Conservation (phyloP, 768 basidiomycete genomes). For the Leucosporidium scottii region DNA sequence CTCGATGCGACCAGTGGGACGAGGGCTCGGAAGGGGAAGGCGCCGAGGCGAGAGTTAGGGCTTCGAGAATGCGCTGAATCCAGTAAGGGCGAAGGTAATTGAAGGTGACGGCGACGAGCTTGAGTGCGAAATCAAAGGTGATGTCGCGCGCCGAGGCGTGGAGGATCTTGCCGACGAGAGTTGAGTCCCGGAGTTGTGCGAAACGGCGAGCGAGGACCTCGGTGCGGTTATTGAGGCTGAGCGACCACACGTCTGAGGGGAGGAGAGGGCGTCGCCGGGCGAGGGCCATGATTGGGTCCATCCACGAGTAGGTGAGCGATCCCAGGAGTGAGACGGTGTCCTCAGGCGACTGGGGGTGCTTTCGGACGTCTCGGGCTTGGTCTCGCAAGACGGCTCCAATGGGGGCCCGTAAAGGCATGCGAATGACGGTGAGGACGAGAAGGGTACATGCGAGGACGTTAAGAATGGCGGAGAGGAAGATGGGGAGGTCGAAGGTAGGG, state of each 20-base stretch:
- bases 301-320: conserved; percentile 28
- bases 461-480: neutral
- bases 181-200: conserved; percentile 11
- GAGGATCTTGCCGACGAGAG: conserved; percentile 22
- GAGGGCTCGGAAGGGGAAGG: neutral
- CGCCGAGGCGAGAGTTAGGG: conserved; percentile 9
- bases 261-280: conserved; percentile 13
- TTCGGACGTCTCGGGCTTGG: neutral
- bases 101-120: conserved; percentile 22
- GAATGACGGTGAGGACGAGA: neutral
- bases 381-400: conserved; percentile 2
- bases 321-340: conserved; percentile 26
- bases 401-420: conserved; percentile 12
- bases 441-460: conserved; percentile 3
- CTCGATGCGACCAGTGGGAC: neutral
- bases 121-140: conserved; percentile 25
- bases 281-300: conserved; percentile 16
- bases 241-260: conserved; percentile 27
- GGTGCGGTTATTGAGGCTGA: conserved; percentile 27
- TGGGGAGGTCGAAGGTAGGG: neutral
- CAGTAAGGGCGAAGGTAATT: conserved; percentile 27
- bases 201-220: conserved; percentile 22
- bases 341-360: conserved; percentile 17
- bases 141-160: conserved; percentile 29
- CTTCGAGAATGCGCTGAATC: conserved; percentile 27